Conservation (phyloP, 2,329 filamentous ascomycete genomes). For the Mycosphaerella sp. region DNA sequence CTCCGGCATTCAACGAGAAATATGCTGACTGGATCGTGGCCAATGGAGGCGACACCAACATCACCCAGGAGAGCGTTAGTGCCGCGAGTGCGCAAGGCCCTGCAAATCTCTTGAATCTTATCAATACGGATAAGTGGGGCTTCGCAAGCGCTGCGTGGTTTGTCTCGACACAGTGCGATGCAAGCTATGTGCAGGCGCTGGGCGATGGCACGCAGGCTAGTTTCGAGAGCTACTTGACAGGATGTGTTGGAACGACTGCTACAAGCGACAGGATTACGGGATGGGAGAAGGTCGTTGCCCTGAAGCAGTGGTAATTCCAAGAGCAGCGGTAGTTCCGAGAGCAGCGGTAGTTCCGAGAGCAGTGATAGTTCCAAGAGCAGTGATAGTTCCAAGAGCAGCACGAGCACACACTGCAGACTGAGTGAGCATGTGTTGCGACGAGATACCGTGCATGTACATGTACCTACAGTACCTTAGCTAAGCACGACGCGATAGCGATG, state of each 20-base stretch:
- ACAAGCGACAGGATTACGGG: constrained; percentile 44
- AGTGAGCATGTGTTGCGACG: no score
- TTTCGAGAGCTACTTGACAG: constrained; percentile 49
- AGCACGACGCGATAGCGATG: no score
- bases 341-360: no score
- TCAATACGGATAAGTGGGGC: constrained; percentile 44
- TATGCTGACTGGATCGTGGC: constrained; percentile 49
- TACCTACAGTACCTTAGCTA: no score
- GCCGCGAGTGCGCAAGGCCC: constrained; percentile 33
- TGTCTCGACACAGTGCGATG: constrained; percentile 49
- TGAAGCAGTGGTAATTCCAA: constrained; percentile 27
- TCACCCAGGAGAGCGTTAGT: constrained; percentile 6
- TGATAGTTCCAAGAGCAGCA: constrained; percentile 14
- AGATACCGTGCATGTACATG: no score
- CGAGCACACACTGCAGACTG: no score
- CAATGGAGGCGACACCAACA: constrained; percentile 27
- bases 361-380: no score
- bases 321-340: no score
- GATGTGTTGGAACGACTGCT: constrained; percentile 49
- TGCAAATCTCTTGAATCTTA: constrained; percentile 46
- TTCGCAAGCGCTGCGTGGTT: constrained; percentile 60
- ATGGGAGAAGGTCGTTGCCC: constrained; percentile 45
- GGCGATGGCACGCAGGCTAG: constrained; percentile 44
- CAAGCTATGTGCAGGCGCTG: constrained; percentile 41
- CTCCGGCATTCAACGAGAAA: constrained; percentile 47